phyloP scores from a whole-genome alignment of 192 early-diverging fungal species.

The Mortierella antarctica region DNA sequence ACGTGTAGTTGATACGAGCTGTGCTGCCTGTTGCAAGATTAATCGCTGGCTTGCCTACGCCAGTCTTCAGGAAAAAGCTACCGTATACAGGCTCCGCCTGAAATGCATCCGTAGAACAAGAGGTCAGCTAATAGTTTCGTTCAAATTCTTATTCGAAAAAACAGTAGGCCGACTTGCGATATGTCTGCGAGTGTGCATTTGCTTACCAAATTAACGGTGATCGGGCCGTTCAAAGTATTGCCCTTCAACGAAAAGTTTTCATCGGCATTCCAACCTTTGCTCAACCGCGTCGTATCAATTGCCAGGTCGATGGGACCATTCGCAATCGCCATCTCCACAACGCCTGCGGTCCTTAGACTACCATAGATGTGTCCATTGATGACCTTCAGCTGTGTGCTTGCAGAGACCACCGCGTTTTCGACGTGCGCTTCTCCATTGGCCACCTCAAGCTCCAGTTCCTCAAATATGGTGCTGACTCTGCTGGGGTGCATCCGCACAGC shows the following conservation, averaged over 20 bases:
- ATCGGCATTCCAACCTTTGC: not conserved
- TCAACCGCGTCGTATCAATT: not conserved
- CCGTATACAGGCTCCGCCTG: not conserved
- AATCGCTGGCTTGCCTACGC: not conserved
- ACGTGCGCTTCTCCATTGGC: constrained; percentile 8
- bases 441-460: not conserved
- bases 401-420: not conserved
- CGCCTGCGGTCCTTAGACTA: constrained; percentile 11
- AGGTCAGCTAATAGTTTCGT: no score
- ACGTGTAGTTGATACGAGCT: constrained; percentile 5
- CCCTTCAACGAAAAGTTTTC: constrained; percentile 2
- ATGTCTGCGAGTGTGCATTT: no score
- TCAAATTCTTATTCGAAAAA: not conserved
- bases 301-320: constrained; percentile 14
- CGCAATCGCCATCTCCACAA: not conserved
- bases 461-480: not conserved
- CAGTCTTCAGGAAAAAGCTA: not conserved
- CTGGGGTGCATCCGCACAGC: not conserved
- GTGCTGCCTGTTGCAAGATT: not conserved
- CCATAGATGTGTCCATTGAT: constrained; percentile 18
- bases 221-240: constrained; percentile 15
- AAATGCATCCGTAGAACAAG: no score
- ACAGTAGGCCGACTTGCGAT: not conserved
- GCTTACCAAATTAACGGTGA: constrained; percentile 16
- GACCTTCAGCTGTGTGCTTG: not conserved